phyloP scores from a whole-genome alignment of 331 rosid species.

The Prunus yedoensis region DNA sequence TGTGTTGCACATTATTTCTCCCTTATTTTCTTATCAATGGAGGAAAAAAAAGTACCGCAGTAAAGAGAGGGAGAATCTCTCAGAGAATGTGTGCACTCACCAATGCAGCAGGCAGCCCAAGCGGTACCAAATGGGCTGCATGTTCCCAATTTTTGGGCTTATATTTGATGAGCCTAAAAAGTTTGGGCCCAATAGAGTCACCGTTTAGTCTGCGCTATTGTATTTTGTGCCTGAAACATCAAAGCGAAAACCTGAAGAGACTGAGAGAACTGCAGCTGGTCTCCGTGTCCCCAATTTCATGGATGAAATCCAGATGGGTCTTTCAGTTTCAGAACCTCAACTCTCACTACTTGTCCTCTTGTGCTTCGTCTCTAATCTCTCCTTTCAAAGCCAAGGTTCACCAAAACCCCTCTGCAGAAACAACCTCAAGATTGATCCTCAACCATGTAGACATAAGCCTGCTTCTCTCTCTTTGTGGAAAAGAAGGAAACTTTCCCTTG shows the following conservation, averaged over 20 bases:
- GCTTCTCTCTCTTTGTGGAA: constrained; percentile 60
- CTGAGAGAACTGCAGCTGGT: background rate
- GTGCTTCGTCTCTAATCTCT: constrained; percentile 37
- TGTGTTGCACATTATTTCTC: too few species aligned
- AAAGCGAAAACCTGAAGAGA: background rate
- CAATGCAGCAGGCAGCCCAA: too few species aligned
- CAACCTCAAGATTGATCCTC: constrained; percentile 42
- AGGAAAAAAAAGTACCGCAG: too few species aligned
- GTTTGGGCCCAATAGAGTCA: background rate
- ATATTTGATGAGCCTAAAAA: background rate
- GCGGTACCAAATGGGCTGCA: background rate
- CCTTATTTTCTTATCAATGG: too few species aligned
- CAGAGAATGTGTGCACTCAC: too few species aligned
- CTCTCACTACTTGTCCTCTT: constrained; percentile 30
- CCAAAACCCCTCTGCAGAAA: constrained; percentile 35
- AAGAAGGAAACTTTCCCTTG: constrained; percentile 42
- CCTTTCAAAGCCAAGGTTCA: constrained; percentile 27
- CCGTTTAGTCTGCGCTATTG: background rate
- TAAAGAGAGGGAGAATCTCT: too few species aligned
- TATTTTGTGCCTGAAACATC: background rate
- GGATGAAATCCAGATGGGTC: constrained; percentile 75
- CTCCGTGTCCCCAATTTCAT: constrained; percentile 35
- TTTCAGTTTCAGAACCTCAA: constrained; percentile 42
- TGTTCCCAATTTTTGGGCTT: background rate
- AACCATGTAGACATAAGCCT: constrained; percentile 47